Percentiles rank a stretch among this genome's conserved stretches.
Conservation (phyloP, 768 basidiomycete species). For the Auricularia sp. region DNA sequence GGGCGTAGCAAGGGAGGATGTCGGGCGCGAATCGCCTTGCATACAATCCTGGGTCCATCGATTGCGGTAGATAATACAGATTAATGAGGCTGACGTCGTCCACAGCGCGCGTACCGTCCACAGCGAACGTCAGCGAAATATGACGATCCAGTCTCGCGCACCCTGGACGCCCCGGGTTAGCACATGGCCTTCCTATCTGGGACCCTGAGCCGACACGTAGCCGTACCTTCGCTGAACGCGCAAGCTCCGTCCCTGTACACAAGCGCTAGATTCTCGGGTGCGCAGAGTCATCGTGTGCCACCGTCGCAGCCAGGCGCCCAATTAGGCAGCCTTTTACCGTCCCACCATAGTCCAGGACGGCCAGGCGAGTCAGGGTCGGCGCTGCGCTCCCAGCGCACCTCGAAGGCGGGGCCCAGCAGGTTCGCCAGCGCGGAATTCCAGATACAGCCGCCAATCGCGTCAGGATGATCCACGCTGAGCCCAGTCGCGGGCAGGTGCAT, state of each 20-base stretch:
- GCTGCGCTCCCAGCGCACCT: constrained; percentile 55
- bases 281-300: neutral
- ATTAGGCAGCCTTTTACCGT: constrained; percentile 16
- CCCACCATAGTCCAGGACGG: constrained; percentile 36
- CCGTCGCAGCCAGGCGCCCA: constrained; percentile 7
- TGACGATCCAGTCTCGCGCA: neutral
- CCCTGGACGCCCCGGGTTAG: neutral
- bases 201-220: neutral
- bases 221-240: neutral
- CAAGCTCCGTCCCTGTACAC: neutral
- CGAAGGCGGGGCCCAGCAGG: constrained; percentile 47
- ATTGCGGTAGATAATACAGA: too few species aligned
- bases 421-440: constrained; percentile 67
- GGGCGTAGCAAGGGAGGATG: too few species aligned
- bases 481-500: constrained; percentile 54
- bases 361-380: constrained; percentile 10
- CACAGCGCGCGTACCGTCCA: too few species aligned
- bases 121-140: too few species aligned
- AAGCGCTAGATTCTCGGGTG: neutral
- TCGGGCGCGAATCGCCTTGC: too few species aligned
- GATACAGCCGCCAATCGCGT: constrained; percentile 38
- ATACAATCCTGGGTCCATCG: too few species aligned
- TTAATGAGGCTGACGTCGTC: too few species aligned
- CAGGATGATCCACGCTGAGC: constrained; percentile 9
- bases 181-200: neutral